These are phyloP conservation scores for Erodium maritimum DNA, from an alignment of 345 rosid species.

Conservation along the genomic window DNA sequence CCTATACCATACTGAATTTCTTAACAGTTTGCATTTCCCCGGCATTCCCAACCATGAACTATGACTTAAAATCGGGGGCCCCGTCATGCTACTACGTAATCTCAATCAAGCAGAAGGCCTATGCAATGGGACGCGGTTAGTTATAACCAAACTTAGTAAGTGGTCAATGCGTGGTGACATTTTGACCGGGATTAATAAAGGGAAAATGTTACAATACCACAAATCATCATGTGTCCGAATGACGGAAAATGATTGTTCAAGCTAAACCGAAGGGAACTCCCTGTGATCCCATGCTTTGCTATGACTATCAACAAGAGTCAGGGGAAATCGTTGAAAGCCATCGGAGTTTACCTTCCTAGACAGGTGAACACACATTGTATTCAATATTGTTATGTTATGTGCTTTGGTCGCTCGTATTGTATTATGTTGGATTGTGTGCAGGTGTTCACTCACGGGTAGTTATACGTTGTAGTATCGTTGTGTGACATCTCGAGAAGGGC, in stretches of 20 bases:
- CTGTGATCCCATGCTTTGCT: not conserved
- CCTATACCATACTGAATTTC: not conserved
- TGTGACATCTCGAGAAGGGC: too few species aligned
- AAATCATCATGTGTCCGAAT: not conserved
- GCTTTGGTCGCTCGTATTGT: too few species aligned
- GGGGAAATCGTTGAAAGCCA: not conserved
- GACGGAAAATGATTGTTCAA: not conserved
- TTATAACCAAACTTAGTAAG: not conserved
- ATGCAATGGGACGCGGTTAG: not conserved
- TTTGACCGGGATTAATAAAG: not conserved
- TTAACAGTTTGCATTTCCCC: not conserved
- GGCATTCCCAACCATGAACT: not conserved
- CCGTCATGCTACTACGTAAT: not conserved
- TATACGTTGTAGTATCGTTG: too few species aligned
- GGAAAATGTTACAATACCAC: not conserved
- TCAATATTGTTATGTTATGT: too few species aligned
- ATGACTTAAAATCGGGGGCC: not conserved
- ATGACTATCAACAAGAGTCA: conserved; percentile 5
- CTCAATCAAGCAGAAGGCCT: not conserved
- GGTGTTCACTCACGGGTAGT: too few species aligned
- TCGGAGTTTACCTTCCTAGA: conserved; percentile 1
- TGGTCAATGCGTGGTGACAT: not conserved
- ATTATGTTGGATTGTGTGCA: too few species aligned
- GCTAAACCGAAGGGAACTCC: not conserved
- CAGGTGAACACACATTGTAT: too few species aligned